phyloP scores from a whole-genome alignment of 352 stramenopile species.

The Phytopythium chamaehyphon region DNA sequence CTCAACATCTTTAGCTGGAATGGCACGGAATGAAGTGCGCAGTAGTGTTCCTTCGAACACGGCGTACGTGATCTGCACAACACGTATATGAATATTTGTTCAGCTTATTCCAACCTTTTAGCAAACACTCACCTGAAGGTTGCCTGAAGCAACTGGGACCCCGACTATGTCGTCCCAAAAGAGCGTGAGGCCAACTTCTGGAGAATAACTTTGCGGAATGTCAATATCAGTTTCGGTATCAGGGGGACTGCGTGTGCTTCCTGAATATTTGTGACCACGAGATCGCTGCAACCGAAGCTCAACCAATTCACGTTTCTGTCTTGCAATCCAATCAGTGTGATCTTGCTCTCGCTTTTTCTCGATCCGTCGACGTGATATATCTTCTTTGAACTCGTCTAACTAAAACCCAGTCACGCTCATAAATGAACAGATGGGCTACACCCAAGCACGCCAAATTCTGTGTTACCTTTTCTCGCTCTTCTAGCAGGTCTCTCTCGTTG shows the following conservation, averaged over 20 bases:
- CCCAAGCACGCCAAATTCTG: too few species aligned
- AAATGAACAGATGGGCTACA: too few species aligned
- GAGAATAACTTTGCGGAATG: slow-evolving; percentile 14
- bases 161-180: slow-evolving; percentile 45
- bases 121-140: slow-evolving; percentile 26
- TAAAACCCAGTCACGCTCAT: slow-evolving; percentile 5
- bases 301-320: slow-evolving; percentile 51
- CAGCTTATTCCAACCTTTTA: neutral
- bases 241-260: neutral
- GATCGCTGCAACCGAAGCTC: slow-evolving; percentile 33
- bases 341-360: slow-evolving; percentile 44
- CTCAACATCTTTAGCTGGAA: slow-evolving; percentile 26
- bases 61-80: slow-evolving; percentile 40
- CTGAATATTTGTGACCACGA: slow-evolving; percentile 19
- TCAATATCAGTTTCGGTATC: slow-evolving; percentile 5
- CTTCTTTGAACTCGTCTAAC: slow-evolving; percentile 48
- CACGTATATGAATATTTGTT: neutral
- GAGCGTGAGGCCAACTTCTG: slow-evolving; percentile 31
- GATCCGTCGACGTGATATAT: slow-evolving; percentile 28
- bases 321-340: slow-evolving; percentile 42
- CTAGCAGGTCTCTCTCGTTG: slow-evolving; percentile 50
- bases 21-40: slow-evolving; percentile 38
- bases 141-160: slow-evolving; percentile 15
- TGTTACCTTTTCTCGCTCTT: slow-evolving; percentile 58
- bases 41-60: slow-evolving; percentile 34